Evolutionary conservation across 768 basidiomycete genomes (phyloP), one percentile per base, ranked within the genome.

Genomic region (Gloeopeniophorella convolvens): DNA sequence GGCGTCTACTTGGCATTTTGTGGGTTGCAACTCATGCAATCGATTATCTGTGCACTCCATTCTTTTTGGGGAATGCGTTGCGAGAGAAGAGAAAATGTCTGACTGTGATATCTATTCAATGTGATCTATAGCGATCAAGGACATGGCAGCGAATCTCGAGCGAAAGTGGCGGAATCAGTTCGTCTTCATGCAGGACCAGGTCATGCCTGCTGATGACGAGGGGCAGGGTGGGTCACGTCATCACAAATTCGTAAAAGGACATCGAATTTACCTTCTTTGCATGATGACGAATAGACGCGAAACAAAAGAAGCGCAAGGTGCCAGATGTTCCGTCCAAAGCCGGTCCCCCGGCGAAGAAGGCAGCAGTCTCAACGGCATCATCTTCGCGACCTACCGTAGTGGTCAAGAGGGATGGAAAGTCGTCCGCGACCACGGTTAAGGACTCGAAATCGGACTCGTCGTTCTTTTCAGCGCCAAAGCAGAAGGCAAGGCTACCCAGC

Each of bases 141-240:
- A 91, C 72, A 88, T 91, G 85, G 89, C 89, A 61, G 79, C 79
- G 65, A 89, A 88, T 72, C 74, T 91, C 72, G 87, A 89, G 69
- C 79, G 79, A 62, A 82, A 81, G 72, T 91, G 89, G 89, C 80
- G 85, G 50, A 70, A 71, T 55, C 69, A 87, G 66, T 71, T 85
- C 62, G 70, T 63, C 61, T 65, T 60, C 62, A 60, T 56, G 60
- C 59, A 78, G 72, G 63, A 68, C 66, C 70, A 72, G 62, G 51
- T 63, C 72, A 75, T 63, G 57, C 56, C 59, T 26, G 58, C 42
- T 24, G 65, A 67, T 49, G 60, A 59, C 15, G 57, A 60, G 33
- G 32, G 16, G 35, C 86, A 89, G 75, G 88, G 89, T 89, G 67
- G 68, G 87, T 84, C 77, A 80, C 64, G 79, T 72, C 74, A 72